A percentile compares a stretch with the other conserved stretches of the same genome.
phyloP scores from a whole-genome alignment of 2,329 filamentous ascomycete species.

The Pochonia chlamydosporia region DNA sequence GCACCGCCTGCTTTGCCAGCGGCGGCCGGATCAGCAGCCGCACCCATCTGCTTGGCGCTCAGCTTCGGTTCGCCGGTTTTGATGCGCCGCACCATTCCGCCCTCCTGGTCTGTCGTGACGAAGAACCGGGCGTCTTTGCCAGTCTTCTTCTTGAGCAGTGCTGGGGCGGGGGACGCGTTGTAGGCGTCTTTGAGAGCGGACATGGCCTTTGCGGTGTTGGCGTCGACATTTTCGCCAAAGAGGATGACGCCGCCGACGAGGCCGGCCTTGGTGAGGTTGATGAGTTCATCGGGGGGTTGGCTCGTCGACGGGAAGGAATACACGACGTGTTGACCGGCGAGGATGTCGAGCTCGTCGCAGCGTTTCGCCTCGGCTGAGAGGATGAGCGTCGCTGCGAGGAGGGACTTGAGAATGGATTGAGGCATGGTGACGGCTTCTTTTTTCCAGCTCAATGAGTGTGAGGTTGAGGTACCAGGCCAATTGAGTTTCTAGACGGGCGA shows the following conservation, averaged over 20 bases:
- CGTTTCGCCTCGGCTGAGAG: not conserved
- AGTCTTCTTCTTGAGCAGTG: constrained; percentile 4
- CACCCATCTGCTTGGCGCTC: constrained; percentile 12
- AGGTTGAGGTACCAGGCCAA: too few relatives aligned
- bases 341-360: constrained; percentile 6
- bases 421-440: not conserved
- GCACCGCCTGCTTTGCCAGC: constrained; percentile 6
- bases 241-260: constrained; percentile 15
- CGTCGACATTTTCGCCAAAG: constrained; percentile 20
- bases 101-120: constrained; percentile 13
- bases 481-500: too few relatives aligned
- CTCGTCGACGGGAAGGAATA: constrained; percentile 13
- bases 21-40: constrained; percentile 7
- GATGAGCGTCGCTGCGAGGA: not conserved
- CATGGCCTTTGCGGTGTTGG: constrained; percentile 30
- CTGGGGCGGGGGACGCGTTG: constrained; percentile 17
- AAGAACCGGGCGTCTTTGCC: constrained; percentile 8
- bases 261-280: constrained; percentile 10
- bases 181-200: constrained; percentile 36
- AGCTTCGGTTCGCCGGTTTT: constrained; percentile 8
- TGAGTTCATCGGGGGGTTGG: constrained; percentile 10
- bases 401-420: not conserved
- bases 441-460: too few relatives aligned
- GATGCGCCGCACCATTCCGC: constrained; percentile 12
- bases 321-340: constrained; percentile 14